Evolutionary conservation across 768 basidiomycete genomes (phyloP).

Genomic region (Steccherinum ochraceum): DNA sequence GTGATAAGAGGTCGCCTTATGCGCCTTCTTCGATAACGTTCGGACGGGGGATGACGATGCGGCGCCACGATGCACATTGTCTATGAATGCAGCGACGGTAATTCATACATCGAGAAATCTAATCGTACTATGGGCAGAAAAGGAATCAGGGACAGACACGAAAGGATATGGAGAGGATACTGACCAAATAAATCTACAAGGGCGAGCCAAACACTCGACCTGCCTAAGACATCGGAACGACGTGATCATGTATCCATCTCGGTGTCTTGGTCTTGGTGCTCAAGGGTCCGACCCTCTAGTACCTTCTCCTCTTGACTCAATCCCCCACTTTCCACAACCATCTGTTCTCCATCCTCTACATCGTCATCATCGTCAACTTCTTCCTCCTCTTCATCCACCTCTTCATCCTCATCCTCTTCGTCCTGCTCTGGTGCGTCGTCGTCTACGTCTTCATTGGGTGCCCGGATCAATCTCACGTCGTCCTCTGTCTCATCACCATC

Average conservation of each 20-base stretch:
- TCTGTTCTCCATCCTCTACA: slow-evolving; percentile 20
- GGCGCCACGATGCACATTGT: too few species aligned
- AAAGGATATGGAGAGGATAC: too few species aligned
- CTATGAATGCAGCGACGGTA: too few species aligned
- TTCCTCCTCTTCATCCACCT: slow-evolving; percentile 25
- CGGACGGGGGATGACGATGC: too few species aligned
- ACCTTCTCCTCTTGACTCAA: neutral
- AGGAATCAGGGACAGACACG: too few species aligned
- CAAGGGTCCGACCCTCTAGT: neutral
- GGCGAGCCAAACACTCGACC: too few species aligned
- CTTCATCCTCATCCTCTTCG: slow-evolving; percentile 29
- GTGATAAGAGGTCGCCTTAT: too few species aligned
- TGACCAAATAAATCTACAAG: too few species aligned
- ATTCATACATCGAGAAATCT: too few species aligned
- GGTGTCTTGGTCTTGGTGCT: neutral
- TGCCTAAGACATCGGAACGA: too few species aligned
- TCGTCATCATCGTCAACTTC: slow-evolving; percentile 27
- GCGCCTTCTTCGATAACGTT: too few species aligned
- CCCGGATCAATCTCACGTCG: slow-evolving; percentile 3
- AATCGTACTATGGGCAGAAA: too few species aligned
- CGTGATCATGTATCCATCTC: neutral
- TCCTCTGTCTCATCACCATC: slow-evolving; percentile 11
- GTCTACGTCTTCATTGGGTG: slow-evolving; percentile 20
- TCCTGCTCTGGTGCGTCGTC: slow-evolving; percentile 21
- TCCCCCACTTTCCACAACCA: neutral